These are phyloP conservation scores for Durusdinium trenchii DNA, from an alignment of 73 alveolate species.

Conservation along the genomic window DNA sequence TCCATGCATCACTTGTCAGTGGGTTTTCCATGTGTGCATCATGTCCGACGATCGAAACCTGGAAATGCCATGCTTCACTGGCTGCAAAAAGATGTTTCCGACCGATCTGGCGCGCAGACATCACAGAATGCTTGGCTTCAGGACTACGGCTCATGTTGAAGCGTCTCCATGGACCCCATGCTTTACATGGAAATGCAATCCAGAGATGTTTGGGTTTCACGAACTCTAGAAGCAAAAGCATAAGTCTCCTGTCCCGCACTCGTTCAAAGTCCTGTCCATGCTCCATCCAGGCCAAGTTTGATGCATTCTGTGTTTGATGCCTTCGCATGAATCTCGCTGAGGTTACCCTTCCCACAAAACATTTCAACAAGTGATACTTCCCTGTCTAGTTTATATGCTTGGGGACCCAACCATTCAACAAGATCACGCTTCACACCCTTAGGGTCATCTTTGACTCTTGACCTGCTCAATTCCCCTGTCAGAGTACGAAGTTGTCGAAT, in stretches of 20 bases:
- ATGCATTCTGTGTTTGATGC: no score
- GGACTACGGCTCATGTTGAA: no score
- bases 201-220: background rate
- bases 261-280: background rate
- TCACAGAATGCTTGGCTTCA: no score
- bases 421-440: no score
- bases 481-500: no score
- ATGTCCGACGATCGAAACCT: no score
- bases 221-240: background rate
- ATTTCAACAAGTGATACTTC: background rate
- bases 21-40: background rate
- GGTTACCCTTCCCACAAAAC: background rate
- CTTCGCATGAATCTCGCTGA: background rate
- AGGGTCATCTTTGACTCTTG: no score
- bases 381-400: background rate
- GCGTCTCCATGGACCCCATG: background rate
- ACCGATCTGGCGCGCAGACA: no score
- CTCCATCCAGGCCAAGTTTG: background rate
- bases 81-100: no score
- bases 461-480: no score
- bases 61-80: no score
- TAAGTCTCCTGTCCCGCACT: background rate
- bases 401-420: slow-evolving; percentile 45
- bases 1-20: background rate
- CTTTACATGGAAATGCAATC: background rate